Conservation (phyloP, 2,329 filamentous ascomycete genomes). For the Cytospora leucostoma region DNA sequence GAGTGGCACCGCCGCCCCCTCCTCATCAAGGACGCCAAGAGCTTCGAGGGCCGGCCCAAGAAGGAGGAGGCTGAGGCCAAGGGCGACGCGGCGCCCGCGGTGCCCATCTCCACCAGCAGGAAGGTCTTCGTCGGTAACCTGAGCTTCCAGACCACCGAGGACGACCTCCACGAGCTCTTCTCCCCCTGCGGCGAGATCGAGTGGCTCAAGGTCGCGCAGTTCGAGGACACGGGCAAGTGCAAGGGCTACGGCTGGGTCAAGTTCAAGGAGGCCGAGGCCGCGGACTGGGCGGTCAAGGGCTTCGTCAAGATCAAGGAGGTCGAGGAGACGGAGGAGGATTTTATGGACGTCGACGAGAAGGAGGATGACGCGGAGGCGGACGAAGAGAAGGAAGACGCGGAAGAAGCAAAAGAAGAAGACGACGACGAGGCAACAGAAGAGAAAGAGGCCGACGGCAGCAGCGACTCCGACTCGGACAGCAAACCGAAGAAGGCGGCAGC, state of each 20-base stretch:
- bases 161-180: constrained; percentile 80
- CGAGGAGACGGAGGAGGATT: constrained; percentile 63
- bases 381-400: constrained; percentile 38
- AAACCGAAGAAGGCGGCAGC: constrained; percentile 6
- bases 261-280: constrained; percentile 77
- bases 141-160: constrained; percentile 77
- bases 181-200: constrained; percentile 79
- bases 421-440: constrained; percentile 27
- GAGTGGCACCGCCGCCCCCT: constrained; percentile 75
- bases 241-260: constrained; percentile 97
- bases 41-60: constrained; percentile 84
- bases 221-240: constrained; percentile 96
- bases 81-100: constrained; percentile 36
- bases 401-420: constrained; percentile 35
- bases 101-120: constrained; percentile 48
- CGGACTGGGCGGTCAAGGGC: constrained; percentile 76
- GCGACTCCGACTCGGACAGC: constrained; percentile 31
- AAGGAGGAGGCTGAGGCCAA: constrained; percentile 45
- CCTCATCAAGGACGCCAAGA: constrained; percentile 90
- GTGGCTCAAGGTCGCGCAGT: constrained; percentile 87
- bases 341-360: constrained; percentile 50
- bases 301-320: constrained; percentile 72
- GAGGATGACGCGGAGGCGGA: constrained; percentile 48
- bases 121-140: constrained; percentile 94
- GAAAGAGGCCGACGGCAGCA: constrained; percentile 30